Evolutionary conservation across 2,329 filamentous ascomycete genomes (phyloP).

Genomic region (Calonectria crousiana): DNA sequence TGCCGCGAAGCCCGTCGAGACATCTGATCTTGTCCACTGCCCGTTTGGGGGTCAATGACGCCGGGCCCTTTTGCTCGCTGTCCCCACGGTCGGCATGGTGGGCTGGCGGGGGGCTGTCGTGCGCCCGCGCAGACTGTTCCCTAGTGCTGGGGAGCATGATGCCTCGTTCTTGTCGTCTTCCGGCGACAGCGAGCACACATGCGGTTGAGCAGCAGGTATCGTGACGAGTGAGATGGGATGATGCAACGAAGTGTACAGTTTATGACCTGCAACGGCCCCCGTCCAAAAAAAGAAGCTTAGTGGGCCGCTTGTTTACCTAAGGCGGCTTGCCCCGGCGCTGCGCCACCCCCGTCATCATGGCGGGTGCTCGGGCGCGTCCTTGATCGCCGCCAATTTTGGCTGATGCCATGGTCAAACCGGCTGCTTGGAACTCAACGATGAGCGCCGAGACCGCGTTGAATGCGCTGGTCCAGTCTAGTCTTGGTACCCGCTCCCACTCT

Average conservation of each 20-base stretch:
- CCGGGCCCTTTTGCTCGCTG: slow-evolving; percentile 22
- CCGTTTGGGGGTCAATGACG: slow-evolving; percentile 13
- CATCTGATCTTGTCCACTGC: slow-evolving; percentile 52
- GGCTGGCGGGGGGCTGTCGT: slow-evolving; percentile 31
- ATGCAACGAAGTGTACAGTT: slow-evolving; percentile 4
- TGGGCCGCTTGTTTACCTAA: background rate
- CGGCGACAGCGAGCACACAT: slow-evolving; percentile 36
- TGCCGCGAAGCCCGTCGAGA: slow-evolving; percentile 56
- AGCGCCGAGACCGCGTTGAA: background rate
- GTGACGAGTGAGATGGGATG: background rate
- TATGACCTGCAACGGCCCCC: background rate
- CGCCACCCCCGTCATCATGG: slow-evolving; percentile 8
- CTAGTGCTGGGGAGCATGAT: slow-evolving; percentile 30
- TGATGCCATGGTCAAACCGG: slow-evolving; percentile 3
- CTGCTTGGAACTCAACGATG: background rate
- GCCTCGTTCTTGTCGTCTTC: slow-evolving; percentile 30
- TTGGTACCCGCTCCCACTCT: background rate
- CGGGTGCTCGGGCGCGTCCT: background rate
- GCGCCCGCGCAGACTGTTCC: slow-evolving; percentile 29
- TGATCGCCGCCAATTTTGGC: background rate
- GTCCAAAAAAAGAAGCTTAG: slow-evolving; percentile 9
- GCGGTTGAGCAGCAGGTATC: background rate
- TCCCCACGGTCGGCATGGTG: slow-evolving; percentile 14
- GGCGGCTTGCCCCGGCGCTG: background rate
- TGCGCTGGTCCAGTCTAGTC: background rate